Percentiles rank a stretch among this genome's conserved stretches.
Conservation (phyloP, 768 basidiomycete genomes). For the Trametes sanguinea region DNA sequence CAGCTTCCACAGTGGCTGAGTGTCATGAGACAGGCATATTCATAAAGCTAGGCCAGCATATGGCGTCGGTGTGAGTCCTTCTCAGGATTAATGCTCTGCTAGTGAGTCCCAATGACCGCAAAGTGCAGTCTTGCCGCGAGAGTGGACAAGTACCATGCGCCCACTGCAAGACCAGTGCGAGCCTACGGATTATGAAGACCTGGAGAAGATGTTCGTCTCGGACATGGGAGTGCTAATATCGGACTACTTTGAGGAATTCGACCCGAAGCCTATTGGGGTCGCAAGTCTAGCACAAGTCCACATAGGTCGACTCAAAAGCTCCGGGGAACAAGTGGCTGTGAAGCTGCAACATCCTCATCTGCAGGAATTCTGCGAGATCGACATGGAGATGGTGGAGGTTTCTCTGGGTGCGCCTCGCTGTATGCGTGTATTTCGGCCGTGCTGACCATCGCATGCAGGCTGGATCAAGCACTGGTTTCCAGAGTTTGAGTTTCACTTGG, state of each 20-base stretch:
- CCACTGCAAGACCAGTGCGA: constrained; percentile 91
- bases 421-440: not conserved
- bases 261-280: constrained; percentile 87
- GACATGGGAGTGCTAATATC: constrained; percentile 77
- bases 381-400: constrained; percentile 83
- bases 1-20: not conserved
- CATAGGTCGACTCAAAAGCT: constrained; percentile 68
- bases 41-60: constrained; percentile 89
- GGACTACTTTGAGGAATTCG: constrained; percentile 83
- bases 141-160: constrained; percentile 62
- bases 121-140: constrained; percentile 57
- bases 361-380: constrained; percentile 88
- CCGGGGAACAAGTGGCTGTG: constrained; percentile 80
- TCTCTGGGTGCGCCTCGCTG: constrained; percentile 53
- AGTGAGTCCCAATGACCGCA: constrained; percentile 15
- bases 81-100: not conserved
- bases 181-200: constrained; percentile 77
- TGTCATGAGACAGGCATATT: constrained; percentile 58
- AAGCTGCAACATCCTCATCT: constrained; percentile 96
- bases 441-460: constrained; percentile 39
- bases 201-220: constrained; percentile 72
- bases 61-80: constrained; percentile 61
- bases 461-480: constrained; percentile 95
- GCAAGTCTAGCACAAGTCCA: constrained; percentile 98
- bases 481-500: constrained; percentile 92